Conservation (phyloP, 2,329 filamentous ascomycete species). For the Beauveria scarabaeidicola region DNA sequence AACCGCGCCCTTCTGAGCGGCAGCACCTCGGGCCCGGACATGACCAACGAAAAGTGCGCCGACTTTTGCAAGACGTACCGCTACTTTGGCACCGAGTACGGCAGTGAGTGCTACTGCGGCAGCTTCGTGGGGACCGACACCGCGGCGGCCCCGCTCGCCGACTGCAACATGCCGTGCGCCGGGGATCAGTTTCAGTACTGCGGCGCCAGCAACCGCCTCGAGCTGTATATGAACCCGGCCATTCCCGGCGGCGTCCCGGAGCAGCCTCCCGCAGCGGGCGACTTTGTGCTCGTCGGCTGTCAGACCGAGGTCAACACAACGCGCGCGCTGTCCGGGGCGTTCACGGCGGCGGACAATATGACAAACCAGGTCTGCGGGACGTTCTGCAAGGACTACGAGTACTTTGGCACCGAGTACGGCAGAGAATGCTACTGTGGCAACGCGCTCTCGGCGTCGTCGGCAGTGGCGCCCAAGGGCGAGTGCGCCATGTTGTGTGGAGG, state of each 20-base stretch:
- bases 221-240: conserved; percentile 25
- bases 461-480: conserved; percentile 22
- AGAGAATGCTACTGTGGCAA: conserved; percentile 30
- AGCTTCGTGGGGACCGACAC: conserved; percentile 22
- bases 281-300: conserved; percentile 28
- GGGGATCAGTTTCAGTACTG: conserved; percentile 27
- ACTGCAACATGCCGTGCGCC: conserved; percentile 28
- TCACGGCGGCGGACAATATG: conserved; percentile 21
- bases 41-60: conserved; percentile 28
- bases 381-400: conserved; percentile 23
- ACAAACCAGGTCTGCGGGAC: conserved; percentile 25
- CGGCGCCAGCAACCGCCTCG: conserved; percentile 24
- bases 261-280: conserved; percentile 24
- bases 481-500: conserved; percentile 35
- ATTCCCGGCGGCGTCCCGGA: conserved; percentile 20
- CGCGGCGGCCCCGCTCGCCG: conserved; percentile 19
- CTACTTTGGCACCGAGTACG: conserved; percentile 34
- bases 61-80: conserved; percentile 27
- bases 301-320: conserved; percentile 27
- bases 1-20: conserved; percentile 26
- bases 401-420: conserved; percentile 32
- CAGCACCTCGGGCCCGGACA: conserved; percentile 19
- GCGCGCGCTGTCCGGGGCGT: conserved; percentile 23
- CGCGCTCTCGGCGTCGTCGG: conserved; percentile 20
- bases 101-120: conserved; percentile 32